Conservation (phyloP, 2,329 filamentous ascomycete genomes). For the Alternaria metachromatica region DNA sequence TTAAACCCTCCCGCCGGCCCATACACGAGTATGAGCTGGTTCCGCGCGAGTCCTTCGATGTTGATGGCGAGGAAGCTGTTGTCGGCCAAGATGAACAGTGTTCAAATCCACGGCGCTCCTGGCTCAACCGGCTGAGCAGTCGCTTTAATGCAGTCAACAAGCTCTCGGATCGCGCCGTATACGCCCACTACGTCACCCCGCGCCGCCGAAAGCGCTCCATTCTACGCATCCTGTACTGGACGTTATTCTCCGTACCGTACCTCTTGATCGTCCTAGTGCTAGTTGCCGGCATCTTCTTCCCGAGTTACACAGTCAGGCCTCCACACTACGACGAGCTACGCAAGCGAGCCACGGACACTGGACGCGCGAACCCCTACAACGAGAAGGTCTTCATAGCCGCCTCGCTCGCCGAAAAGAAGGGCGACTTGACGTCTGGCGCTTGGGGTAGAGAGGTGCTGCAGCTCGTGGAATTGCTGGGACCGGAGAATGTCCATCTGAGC, state of each 20-base stretch:
- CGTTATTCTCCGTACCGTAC: slow-evolving; percentile 41
- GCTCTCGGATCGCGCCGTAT: slow-evolving; percentile 37
- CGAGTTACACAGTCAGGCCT: slow-evolving; percentile 64
- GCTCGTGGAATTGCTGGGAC: slow-evolving; percentile 70
- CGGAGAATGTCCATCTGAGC: slow-evolving; percentile 72
- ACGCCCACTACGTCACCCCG: slow-evolving; percentile 42
- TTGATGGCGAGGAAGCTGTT: slow-evolving; percentile 22
- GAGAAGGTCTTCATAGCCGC: slow-evolving; percentile 78
- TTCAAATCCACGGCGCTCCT: slow-evolving; percentile 28
- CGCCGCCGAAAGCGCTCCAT: slow-evolving; percentile 42
- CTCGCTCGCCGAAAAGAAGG: slow-evolving; percentile 70
- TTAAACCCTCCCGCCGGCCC: slow-evolving; percentile 22
- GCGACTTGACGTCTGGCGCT: slow-evolving; percentile 64
- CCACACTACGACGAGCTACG: slow-evolving; percentile 58
- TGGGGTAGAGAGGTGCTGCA: slow-evolving; percentile 69
- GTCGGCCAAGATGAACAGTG: slow-evolving; percentile 15
- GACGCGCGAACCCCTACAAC: slow-evolving; percentile 59
- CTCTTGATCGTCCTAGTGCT: slow-evolving; percentile 48
- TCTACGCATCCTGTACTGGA: slow-evolving; percentile 41
- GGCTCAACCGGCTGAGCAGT: slow-evolving; percentile 29
- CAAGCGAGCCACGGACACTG: slow-evolving; percentile 41
- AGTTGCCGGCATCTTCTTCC: slow-evolving; percentile 57
- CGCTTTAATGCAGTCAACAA: slow-evolving; percentile 33
- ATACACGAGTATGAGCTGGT: slow-evolving; percentile 44
- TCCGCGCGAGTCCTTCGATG: slow-evolving; percentile 39